Conservation (phyloP, 2,329 filamentous ascomycete species). For the Neonectria magnoliae region DNA sequence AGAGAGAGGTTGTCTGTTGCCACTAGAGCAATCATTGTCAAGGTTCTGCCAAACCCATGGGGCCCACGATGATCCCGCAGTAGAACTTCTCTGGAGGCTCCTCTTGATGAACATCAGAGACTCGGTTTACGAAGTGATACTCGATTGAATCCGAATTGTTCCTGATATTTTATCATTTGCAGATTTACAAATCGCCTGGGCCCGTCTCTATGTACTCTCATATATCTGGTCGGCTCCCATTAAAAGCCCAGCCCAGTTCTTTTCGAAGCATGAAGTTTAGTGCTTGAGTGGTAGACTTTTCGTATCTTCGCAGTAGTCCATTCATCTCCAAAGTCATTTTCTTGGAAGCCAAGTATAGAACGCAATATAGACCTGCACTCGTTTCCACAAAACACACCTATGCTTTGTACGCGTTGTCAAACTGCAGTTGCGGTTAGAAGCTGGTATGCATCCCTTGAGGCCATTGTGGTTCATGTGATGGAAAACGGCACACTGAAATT, state of each 20-base stretch:
- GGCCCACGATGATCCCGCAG: slow-evolving; percentile 56
- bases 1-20: background rate
- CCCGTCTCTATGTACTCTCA: background rate
- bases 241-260: background rate
- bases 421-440: no score
- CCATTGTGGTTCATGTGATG: no score
- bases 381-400: no score
- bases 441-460: no score
- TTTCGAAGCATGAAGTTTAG: background rate
- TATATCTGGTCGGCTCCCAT: background rate
- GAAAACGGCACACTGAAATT: no score
- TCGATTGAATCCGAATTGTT: background rate
- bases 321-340: no score
- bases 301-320: no score
- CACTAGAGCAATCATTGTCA: slow-evolving; percentile 51
- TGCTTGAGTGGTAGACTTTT: no score
- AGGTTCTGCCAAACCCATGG: slow-evolving; percentile 58
- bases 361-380: no score
- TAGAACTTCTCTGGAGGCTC: slow-evolving; percentile 45
- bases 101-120: slow-evolving; percentile 23
- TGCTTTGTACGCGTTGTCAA: no score
- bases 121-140: background rate
- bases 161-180: no score
- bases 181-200: background rate
- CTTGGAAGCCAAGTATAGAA: no score